Base-by-base conservation (phyloP, 352 stramenopile genomes). In the Discostella stelligera region DNA sequence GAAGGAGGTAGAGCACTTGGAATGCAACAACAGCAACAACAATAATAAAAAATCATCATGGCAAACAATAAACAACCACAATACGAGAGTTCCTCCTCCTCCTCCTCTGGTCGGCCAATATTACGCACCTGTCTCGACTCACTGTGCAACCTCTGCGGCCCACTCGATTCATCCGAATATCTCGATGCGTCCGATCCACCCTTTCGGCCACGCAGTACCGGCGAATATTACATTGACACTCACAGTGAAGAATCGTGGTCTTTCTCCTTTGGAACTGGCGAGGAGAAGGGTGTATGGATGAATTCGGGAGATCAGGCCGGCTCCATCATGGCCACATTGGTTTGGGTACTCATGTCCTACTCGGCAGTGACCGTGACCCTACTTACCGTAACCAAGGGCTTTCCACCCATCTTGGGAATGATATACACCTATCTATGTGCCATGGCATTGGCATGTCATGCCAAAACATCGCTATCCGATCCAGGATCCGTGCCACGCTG, bases 231-330 rank as follows among this genome's bases (percentile, higher is more conserved):
- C 61, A 87, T 90, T 60, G 86, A 92, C 72, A 82, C 71, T 23
- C 87, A 79, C 69, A 92, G 90, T 69, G 82, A 86, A 37, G 66
- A 87, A 73, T 74, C 82, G 18, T 90, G 79, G 82, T 65, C 53
- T 23, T 90, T 82, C 55, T 82, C 79, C 16, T 86, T 90, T 67
- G 86, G 86, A 13, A 92, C 86, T 13, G 65, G 72, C 13, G 86
- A 92, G 72, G 74, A 84, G 65, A 65, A 89, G 65, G 88, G 88
- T 30, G 87, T 92, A 59, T 93, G 88, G 88, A 78, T 92, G 56
- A 93, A 93, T 81, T 87, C 76, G 41, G 63, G 55, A 10, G 88
- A 93, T 84, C 80, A 85, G 62, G 84, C 88, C 11, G 88, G 88
- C 14, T 87, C 79, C 0, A 91, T 93, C 58, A 92, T 93, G 88